phyloP scores from a whole-genome alignment of 768 basidiomycete species.

The Boletus rubescentipes region DNA sequence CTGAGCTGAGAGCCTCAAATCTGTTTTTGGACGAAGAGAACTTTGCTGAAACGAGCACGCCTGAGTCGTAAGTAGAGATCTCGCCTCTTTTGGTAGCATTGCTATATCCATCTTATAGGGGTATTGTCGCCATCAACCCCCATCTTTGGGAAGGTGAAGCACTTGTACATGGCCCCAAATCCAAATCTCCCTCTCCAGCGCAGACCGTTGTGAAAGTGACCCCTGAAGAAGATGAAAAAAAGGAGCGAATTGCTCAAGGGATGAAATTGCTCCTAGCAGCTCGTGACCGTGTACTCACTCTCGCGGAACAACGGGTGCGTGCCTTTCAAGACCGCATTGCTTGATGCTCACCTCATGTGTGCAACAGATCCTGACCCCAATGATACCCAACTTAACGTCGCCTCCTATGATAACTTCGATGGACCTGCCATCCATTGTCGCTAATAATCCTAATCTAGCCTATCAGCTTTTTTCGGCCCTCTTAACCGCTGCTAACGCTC shows the following conservation, averaged over 20 bases:
- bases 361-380: conserved; percentile 51
- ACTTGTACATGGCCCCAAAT: conserved; percentile 1
- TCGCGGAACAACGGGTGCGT: conserved; percentile 70
- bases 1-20: conserved; percentile 72
- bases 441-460: conserved; percentile 67
- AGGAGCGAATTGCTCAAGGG: conserved; percentile 57
- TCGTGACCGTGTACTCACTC: conserved; percentile 67
- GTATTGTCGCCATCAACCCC: conserved; percentile 5
- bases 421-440: conserved; percentile 65
- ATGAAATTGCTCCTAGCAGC: conserved; percentile 69
- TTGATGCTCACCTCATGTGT: neutral
- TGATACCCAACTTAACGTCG: conserved; percentile 42
- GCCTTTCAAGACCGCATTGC: neutral
- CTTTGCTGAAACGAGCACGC: conserved; percentile 44
- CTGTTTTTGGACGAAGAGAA: conserved; percentile 64
- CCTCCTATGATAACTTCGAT: conserved; percentile 61
- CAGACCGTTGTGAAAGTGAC: conserved; percentile 28
- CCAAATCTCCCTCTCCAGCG: neutral
- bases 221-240: conserved; percentile 54
- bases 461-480: conserved; percentile 64
- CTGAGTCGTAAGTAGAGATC: conserved; percentile 42
- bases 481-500: conserved; percentile 39
- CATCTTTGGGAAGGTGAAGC: conserved; percentile 7
- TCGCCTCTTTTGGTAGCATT: neutral
- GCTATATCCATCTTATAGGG: conserved; percentile 23